These are phyloP conservation scores for Mycotypha africana DNA, from an alignment of 371 early-diverging fungal genomes.

Conservation along the genomic window DNA sequence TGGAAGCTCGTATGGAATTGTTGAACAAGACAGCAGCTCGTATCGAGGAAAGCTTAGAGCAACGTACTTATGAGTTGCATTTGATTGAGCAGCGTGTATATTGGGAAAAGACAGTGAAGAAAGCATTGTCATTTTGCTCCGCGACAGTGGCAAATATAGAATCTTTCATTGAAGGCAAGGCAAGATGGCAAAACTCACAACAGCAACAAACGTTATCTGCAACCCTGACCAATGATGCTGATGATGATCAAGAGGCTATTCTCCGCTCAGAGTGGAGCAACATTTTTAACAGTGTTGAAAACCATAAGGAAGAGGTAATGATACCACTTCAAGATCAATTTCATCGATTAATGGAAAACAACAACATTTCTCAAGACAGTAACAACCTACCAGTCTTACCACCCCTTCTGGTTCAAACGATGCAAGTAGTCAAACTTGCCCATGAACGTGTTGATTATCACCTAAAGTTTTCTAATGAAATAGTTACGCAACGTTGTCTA, in stretches of 20 bases:
- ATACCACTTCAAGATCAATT: slow-evolving; percentile 13
- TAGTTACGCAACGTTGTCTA: slow-evolving; percentile 32
- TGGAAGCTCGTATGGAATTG: slow-evolving; percentile 38
- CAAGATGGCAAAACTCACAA: slow-evolving; percentile 25
- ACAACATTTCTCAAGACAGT: slow-evolving; percentile 5
- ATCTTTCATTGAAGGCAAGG: slow-evolving; percentile 28
- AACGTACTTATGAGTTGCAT: slow-evolving; percentile 23
- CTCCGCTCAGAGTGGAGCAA: slow-evolving; percentile 16
- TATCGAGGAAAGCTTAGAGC: slow-evolving; percentile 24
- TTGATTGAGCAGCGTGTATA: slow-evolving; percentile 18
- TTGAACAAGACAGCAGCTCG: slow-evolving; percentile 14
- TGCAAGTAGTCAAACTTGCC: slow-evolving; percentile 11
- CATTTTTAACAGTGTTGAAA: slow-evolving; percentile 7
- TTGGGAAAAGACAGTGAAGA: slow-evolving; percentile 22
- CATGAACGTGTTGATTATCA: slow-evolving; percentile 11
- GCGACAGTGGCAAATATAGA: slow-evolving; percentile 15
- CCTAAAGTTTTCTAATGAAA: slow-evolving; percentile 30
- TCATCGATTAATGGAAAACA: slow-evolving; percentile 7
- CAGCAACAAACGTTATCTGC: not conserved
- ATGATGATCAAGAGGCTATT: slow-evolving; percentile 15
- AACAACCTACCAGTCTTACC: slow-evolving; percentile 10
- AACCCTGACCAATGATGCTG: not conserved
- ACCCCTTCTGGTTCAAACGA: slow-evolving; percentile 13
- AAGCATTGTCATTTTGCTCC: slow-evolving; percentile 12
- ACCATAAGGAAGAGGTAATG: slow-evolving; percentile 13